phyloP scores from a whole-genome alignment of 2,329 filamentous ascomycete genomes.

The Ceratocystis cubensis region DNA sequence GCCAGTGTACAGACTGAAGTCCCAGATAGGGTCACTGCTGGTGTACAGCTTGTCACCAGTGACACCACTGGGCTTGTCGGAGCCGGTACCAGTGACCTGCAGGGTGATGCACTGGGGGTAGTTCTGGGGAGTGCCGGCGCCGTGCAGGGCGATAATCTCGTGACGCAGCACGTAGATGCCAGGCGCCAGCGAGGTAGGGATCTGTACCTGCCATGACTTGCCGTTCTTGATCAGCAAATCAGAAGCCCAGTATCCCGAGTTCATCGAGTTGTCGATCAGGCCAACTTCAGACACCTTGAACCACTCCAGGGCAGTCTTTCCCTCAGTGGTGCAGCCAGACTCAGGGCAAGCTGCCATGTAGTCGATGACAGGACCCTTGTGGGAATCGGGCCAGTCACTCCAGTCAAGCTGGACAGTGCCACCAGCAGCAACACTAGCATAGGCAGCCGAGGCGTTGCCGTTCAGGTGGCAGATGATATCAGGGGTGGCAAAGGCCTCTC shows the following conservation, averaged over 20 bases:
- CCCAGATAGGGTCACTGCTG: conserved; percentile 28
- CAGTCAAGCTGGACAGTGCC: conserved; percentile 46
- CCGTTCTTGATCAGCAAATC: conserved; percentile 39
- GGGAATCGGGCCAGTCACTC: conserved; percentile 51
- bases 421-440: conserved; percentile 44
- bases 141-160: conserved; percentile 45
- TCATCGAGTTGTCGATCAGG: conserved; percentile 33
- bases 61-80: conserved; percentile 24
- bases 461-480: conserved; percentile 39
- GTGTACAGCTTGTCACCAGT: conserved; percentile 30
- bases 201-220: conserved; percentile 35
- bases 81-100: conserved; percentile 33
- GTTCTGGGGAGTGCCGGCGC: conserved; percentile 35
- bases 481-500: conserved; percentile 29
- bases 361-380: conserved; percentile 49
- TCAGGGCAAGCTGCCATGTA: conserved; percentile 45
- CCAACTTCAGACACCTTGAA: conserved; percentile 49
- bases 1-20: conserved; percentile 28
- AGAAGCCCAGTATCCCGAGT: conserved; percentile 42
- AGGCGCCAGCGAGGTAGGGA: conserved; percentile 35
- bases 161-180: conserved; percentile 44
- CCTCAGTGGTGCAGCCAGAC: conserved; percentile 40
- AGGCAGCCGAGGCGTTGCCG: conserved; percentile 31
- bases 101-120: conserved; percentile 44
- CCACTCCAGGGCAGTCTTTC: conserved; percentile 40